A percentile compares a stretch with the other conserved stretches of the same genome.
Evolutionary conservation across 352 stramenopile genomes (phyloP).

Genomic region (Halophytophthora polymorphica): DNA sequence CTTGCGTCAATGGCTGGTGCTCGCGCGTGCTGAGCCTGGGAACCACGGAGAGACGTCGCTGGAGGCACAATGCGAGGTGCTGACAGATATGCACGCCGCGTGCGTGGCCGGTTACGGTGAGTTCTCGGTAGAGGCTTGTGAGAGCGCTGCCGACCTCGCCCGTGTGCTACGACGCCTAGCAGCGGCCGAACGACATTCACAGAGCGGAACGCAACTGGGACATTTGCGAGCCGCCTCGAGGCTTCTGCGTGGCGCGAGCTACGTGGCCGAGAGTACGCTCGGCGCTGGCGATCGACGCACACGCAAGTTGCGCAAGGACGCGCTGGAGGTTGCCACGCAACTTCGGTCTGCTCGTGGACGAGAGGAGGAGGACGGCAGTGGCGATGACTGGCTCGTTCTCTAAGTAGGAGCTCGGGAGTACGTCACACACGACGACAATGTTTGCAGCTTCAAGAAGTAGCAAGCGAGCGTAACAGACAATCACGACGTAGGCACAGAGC

Average conservation of each 20-base stretch:
- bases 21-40: slow-evolving; percentile 1
- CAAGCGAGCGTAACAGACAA: background rate
- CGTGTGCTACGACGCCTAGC: slow-evolving; percentile 33
- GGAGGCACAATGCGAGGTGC: slow-evolving; percentile 35
- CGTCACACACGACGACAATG: background rate
- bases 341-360: slow-evolving; percentile 16
- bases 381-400: slow-evolving; percentile 53
- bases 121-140: slow-evolving; percentile 57
- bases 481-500: too few relatives aligned
- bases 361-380: slow-evolving; percentile 28
- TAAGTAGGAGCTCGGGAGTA: slow-evolving; percentile 9
- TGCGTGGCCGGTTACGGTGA: slow-evolving; percentile 56
- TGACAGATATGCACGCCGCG: slow-evolving; percentile 37
- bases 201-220: slow-evolving; percentile 7
- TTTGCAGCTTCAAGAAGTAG: background rate
- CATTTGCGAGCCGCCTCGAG: slow-evolving; percentile 36
- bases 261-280: slow-evolving; percentile 56
- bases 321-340: slow-evolving; percentile 38
- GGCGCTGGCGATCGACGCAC: slow-evolving; percentile 48
- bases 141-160: slow-evolving; percentile 37
- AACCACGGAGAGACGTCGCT: slow-evolving; percentile 13
- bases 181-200: slow-evolving; percentile 14
- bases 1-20: slow-evolving; percentile 44
- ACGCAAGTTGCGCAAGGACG: slow-evolving; percentile 40
- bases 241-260: slow-evolving; percentile 33